phyloP scores from a whole-genome alignment of 768 basidiomycete species.

The Hypholoma sublateritium region DNA sequence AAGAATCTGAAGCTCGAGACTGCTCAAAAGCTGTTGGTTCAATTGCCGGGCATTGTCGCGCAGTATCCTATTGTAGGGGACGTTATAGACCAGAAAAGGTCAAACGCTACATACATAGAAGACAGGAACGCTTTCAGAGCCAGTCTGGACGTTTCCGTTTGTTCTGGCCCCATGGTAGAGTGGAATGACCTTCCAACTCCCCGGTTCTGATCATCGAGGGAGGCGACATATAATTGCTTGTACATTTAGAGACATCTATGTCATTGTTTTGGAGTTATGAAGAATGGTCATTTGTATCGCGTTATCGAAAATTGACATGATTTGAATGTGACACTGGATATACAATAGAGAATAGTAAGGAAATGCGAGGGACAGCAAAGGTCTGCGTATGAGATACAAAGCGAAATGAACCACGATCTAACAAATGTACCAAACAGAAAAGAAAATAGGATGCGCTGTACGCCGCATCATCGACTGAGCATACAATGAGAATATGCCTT shows the following conservation, averaged over 20 bases:
- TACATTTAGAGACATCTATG: neutral
- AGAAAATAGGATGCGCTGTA: slow-evolving; percentile 9
- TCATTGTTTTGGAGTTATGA: neutral
- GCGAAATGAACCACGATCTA: slow-evolving; percentile 11
- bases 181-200: slow-evolving; percentile 71
- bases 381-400: slow-evolving; percentile 17
- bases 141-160: slow-evolving; percentile 49
- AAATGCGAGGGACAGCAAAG: slow-evolving; percentile 15
- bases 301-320: slow-evolving; percentile 2
- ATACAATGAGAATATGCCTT: slow-evolving; percentile 2
- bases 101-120: slow-evolving; percentile 59
- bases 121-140: slow-evolving; percentile 69
- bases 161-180: slow-evolving; percentile 65
- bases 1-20: slow-evolving; percentile 40
- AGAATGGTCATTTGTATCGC: neutral
- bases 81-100: slow-evolving; percentile 42
- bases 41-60: slow-evolving; percentile 57
- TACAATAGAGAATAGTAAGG: slow-evolving; percentile 18
- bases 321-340: slow-evolving; percentile 13
- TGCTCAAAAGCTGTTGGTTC: slow-evolving; percentile 45
- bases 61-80: slow-evolving; percentile 51
- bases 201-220: slow-evolving; percentile 14
- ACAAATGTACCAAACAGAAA: slow-evolving; percentile 10
- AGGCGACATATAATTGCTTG: neutral
- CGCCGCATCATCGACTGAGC: neutral